phyloP scores from a whole-genome alignment of 139 green algal species.

The Chlamydomonas eustigma region DNA sequence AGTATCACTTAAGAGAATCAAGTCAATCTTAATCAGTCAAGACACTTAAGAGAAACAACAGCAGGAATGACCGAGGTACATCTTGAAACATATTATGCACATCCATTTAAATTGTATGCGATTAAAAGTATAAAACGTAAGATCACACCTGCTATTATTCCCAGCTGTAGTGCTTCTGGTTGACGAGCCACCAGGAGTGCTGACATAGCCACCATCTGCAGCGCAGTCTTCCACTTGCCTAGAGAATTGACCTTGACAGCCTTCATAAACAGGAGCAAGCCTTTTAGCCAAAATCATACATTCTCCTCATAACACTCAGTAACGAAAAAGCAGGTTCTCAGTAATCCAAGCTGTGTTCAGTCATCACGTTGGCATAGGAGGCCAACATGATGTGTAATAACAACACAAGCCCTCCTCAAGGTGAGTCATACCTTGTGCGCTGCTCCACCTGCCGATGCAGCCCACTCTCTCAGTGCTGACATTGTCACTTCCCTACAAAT shows the following conservation, averaged over 20 bases:
- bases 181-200: constrained; percentile 60
- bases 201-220: constrained; percentile 60
- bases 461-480: constrained; percentile 89
- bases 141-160: background rate
- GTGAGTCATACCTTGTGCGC: constrained; percentile 76
- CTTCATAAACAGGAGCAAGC: constrained; percentile 20
- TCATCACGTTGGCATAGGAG: too few species aligned
- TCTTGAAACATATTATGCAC: background rate
- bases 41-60: too few species aligned
- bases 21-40: too few species aligned
- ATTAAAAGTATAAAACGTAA: background rate
- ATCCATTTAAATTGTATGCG: background rate
- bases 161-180: constrained; percentile 10
- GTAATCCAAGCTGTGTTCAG: too few species aligned
- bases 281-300: background rate
- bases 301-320: too few species aligned
- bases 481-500: constrained; percentile 90
- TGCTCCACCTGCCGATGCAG: constrained; percentile 62
- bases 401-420: too few species aligned
- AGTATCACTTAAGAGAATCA: too few species aligned
- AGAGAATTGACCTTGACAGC: constrained; percentile 79
- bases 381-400: too few species aligned
- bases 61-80: too few species aligned
- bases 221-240: constrained; percentile 80
- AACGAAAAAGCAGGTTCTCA: too few species aligned